Evolutionary conservation across 2,329 filamentous ascomycete genomes (phyloP), one percentile per base, ranked within the genome.

Genomic region (Thermoascus crustaceus): DNA sequence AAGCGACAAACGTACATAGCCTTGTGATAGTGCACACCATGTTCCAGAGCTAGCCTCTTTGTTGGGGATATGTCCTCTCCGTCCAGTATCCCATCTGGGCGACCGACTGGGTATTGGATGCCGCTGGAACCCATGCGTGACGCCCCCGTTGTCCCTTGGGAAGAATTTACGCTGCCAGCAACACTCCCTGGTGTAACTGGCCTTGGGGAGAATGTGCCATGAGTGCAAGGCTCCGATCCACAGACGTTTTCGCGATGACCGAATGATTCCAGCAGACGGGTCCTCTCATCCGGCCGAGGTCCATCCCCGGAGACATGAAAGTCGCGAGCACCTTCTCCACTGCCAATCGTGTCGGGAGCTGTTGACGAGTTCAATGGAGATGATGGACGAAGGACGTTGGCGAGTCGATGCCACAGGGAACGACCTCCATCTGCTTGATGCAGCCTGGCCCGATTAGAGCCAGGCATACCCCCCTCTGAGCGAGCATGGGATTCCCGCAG

Each of bases 151-250:
- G 43, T 45, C 13, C 37, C 44, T 22, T 49, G 53, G 11, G 53
- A 47, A 17, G 50, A 51, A 16, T 47, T 52, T 16, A 49, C 52
- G 21, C 49, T 43, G 20, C 53, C 59, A 21, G 54, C 53, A 6
- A 55, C 54, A 35, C 61, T 66, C 35, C 60, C 68, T 32, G 72
- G 75, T 22, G 31, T 29, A 30, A 62, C 64, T 0, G 81, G 72
- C 23, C 77, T 67, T 1, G 83, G 80, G 27, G 83, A 86, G 52
- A 88, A 85, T 10, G 82, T 83, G 48, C 84, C 85, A 62, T 91
- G 82, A 49, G 73, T 71, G 64, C 80, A 85, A 24, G 58, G 54
- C 18, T 56, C 60, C 31, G 62, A 49, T 31, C 63, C 63, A 31
- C 62, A 66, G 6, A 52, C 44, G 22, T 59, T 57, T 10, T 56